Conservation (phyloP, 2,329 filamentous ascomycete species). For the Aureobasidium melanogenum region DNA sequence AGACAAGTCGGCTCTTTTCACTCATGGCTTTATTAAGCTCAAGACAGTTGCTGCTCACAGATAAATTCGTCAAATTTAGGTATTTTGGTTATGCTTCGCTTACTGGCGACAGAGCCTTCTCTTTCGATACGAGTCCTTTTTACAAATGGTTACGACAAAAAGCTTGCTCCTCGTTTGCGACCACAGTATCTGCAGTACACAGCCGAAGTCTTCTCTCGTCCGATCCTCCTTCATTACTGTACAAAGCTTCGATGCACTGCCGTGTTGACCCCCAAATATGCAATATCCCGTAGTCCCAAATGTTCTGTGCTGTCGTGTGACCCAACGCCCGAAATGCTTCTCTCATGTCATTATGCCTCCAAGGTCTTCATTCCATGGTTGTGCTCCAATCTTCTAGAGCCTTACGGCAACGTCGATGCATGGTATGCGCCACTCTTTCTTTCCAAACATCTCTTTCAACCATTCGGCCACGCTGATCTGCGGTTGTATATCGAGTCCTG, state of each 20-base stretch:
- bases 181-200: neutral
- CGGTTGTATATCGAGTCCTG: slow-evolving; percentile 49
- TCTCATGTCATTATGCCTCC: slow-evolving; percentile 2
- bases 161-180: neutral
- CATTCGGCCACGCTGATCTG: slow-evolving; percentile 72
- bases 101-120: neutral
- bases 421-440: slow-evolving; percentile 81
- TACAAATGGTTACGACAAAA: neutral
- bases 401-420: slow-evolving; percentile 83
- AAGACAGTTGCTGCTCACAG: neutral
- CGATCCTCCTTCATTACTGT: neutral
- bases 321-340: slow-evolving; percentile 11
- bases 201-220: neutral
- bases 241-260: neutral
- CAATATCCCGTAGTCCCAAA: neutral
- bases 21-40: neutral
- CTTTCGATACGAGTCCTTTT: neutral
- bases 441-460: slow-evolving; percentile 71
- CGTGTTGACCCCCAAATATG: slow-evolving; percentile 1
- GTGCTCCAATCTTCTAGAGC: slow-evolving; percentile 41
- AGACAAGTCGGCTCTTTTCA: neutral
- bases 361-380: neutral
- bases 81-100: neutral
- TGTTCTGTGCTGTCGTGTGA: slow-evolving; percentile 1
- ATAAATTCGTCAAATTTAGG: neutral